Evolutionary conservation across 805 yeast genomes (phyloP), one percentile per base, ranked within the genome.

Genomic region (Pichia kluyveri): DNA sequence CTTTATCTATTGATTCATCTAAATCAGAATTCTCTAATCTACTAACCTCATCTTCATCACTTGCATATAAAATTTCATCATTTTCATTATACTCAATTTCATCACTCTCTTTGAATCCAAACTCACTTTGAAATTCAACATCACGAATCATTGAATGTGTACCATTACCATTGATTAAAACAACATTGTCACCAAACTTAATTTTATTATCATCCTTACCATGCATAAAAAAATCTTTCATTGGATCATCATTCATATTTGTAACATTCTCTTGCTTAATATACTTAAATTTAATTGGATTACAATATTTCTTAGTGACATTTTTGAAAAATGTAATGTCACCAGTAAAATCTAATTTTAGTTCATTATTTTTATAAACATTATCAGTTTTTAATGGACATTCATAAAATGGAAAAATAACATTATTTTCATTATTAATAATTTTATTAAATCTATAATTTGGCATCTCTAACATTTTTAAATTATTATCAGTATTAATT

Each of bases 1-100:
- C 40, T 40, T 38, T 44, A 23, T 26, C 44, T 14, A 31, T 40
- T 1, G 34, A 28, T 12, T 17, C 8, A 38, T 48, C 51, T 8
- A 32, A 43, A 38, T 48, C 51, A 2, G 45, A 47, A 47, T 47
- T 18, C 14, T 46, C 45, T 18, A 60, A 59, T 54, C 61, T 65
- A 41, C 59, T 54, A 34, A 61, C 52, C 40, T 49, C 51, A 5
- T 26, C 38, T 34, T 46, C 49, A n/a, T 44, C 42, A 12, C 34
- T 41, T 31, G 32, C 23, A 38, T 37, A 40, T 11, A 51, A 14
- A 8, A 19, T 9, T 31, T 47, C 51, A 14, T 48, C 51, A 6
- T 42, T 38, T 8, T 19, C 43, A 19, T 19, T 19, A 19, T 19
- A 19, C 23, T 19, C 23, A 19, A 19, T 19, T 19, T 19, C 23